Percentiles rank a stretch among this genome's conserved stretches.
phyloP scores from a whole-genome alignment of 208 protist genomes.

The Porcisia deanei region DNA sequence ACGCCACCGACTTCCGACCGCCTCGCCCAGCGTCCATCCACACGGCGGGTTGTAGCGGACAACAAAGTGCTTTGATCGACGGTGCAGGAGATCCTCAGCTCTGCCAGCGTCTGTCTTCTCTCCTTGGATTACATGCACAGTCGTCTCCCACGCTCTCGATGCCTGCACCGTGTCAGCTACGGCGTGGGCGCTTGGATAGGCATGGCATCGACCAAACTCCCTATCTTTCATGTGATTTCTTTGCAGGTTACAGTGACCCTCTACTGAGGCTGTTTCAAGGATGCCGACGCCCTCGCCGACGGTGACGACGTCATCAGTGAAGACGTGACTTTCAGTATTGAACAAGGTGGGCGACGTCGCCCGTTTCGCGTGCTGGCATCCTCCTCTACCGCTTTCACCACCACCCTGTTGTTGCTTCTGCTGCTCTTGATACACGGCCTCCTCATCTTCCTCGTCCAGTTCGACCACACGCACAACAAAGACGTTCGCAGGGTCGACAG shows the following conservation, averaged over 20 bases:
- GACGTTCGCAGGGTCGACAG: constrained; percentile 57
- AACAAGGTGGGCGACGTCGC: neutral
- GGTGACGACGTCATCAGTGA: neutral
- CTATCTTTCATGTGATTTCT: neutral
- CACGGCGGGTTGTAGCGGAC: constrained; percentile 33
- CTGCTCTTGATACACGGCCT: neutral
- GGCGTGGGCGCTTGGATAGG: neutral
- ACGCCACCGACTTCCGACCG: constrained; percentile 53
- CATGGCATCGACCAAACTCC: neutral
- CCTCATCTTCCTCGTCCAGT: neutral
- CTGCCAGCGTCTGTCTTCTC: neutral
- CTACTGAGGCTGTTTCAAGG: neutral
- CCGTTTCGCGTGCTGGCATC: neutral
- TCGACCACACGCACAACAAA: constrained; percentile 33
- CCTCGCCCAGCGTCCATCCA: constrained; percentile 23
- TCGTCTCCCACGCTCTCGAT: neutral
- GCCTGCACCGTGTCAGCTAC: neutral
- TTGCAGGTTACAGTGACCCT: neutral
- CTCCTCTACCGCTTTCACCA: neutral
- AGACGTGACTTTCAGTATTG: neutral
- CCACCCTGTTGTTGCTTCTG: neutral
- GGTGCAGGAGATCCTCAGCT: neutral
- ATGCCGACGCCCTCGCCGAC: neutral
- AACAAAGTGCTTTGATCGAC: constrained; percentile 17
- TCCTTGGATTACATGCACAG: neutral